Evolutionary conservation across 1,284 basidiomycete genomes (phyloP).

Genomic region (Apiotrichum gracile): DNA sequence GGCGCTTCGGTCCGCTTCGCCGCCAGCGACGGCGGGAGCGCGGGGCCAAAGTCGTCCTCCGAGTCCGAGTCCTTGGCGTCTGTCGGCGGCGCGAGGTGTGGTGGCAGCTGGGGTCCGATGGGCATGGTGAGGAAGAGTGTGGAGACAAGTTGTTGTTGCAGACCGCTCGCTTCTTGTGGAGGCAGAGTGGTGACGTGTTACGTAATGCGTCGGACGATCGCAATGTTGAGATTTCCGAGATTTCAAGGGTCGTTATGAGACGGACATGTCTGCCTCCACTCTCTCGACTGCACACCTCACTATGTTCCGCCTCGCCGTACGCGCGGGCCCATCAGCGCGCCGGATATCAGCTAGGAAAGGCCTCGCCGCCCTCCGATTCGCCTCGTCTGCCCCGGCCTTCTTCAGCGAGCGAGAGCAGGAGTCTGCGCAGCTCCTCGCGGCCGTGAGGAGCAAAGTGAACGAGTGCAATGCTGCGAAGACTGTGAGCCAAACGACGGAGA

Average conservation of each 20-base stretch:
- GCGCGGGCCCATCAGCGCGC: too few relatives aligned
- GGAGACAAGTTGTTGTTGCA: neutral
- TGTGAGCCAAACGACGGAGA: neutral
- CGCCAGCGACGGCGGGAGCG: conserved; percentile 36
- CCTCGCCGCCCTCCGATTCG: neutral
- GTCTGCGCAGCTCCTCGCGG: conserved; percentile 9
- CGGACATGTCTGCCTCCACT: neutral
- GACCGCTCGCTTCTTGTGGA: too few relatives aligned
- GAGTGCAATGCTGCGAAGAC: conserved; percentile 1
- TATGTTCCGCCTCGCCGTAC: neutral
- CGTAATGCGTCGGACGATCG: too few relatives aligned
- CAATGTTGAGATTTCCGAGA: neutral
- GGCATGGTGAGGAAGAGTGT: conserved; percentile 5
- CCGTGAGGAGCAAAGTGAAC: conserved; percentile 7
- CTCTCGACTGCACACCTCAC: neutral
- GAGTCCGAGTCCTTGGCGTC: conserved; percentile 51
- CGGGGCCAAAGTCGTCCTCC: conserved; percentile 70
- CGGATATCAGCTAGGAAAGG: neutral
- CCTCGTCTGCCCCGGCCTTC: neutral
- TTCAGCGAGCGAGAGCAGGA: conserved; percentile 8
- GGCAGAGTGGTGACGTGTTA: too few relatives aligned
- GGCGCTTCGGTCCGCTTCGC: conserved; percentile 15
- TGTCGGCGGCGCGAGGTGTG: conserved; percentile 5
- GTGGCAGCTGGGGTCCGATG: conserved; percentile 16
- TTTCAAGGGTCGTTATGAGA: too few relatives aligned